These are phyloP conservation scores for Scheffersomyces parashehatae DNA, from an alignment of 1,139 yeast genomes.

Conservation along the genomic window DNA sequence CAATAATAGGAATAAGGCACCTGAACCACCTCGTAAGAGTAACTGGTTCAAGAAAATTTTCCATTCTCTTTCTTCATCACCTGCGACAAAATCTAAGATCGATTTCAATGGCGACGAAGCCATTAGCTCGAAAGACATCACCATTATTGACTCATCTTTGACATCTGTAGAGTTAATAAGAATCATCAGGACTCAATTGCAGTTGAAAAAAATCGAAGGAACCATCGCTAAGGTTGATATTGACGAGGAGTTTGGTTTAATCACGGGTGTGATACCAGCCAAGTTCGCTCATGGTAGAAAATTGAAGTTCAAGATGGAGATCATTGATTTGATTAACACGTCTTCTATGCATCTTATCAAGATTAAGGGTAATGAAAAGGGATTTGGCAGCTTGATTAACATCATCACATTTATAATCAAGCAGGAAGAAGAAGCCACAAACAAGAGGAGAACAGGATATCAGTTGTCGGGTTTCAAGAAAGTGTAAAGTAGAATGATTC, in stretches of 20 bases:
- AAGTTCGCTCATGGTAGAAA: constrained; percentile 49
- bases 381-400: constrained; percentile 55
- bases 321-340: constrained; percentile 38
- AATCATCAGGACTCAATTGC: constrained; percentile 42
- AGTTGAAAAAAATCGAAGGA: constrained; percentile 53
- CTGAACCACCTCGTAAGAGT: constrained; percentile 14
- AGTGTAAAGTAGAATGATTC: neutral
- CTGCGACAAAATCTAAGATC: constrained; percentile 5
- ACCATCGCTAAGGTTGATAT: constrained; percentile 43
- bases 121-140: constrained; percentile 21
- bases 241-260: constrained; percentile 45
- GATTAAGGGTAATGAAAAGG: constrained; percentile 67
- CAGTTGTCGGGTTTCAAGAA: constrained; percentile 16
- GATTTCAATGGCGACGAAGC: constrained; percentile 1
- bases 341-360: constrained; percentile 58
- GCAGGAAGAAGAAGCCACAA: constrained; percentile 34
- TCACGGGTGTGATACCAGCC: constrained; percentile 51
- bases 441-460: constrained; percentile 19
- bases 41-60: constrained; percentile 45
- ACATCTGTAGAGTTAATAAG: constrained; percentile 31
- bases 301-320: constrained; percentile 47
- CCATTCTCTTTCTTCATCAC: constrained; percentile 15
- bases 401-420: constrained; percentile 45
- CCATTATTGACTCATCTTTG: constrained; percentile 36
- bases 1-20: constrained; percentile 6